Base-by-base conservation (phyloP, 2,329 filamentous ascomycete species). In the Claviceps purpurea region DNA sequence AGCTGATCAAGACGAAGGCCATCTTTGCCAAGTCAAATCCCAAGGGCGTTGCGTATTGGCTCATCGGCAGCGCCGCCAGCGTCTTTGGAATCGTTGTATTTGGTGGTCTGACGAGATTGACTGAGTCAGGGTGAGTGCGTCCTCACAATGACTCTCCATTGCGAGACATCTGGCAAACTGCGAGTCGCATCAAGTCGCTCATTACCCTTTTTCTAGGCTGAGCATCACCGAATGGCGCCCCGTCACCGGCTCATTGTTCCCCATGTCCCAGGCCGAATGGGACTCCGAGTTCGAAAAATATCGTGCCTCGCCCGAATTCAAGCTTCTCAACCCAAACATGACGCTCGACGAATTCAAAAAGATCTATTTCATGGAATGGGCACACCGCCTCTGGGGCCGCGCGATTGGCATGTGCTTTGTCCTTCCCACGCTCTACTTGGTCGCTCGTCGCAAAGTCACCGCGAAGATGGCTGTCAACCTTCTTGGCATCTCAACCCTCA, bases 331-430 rank as follows among this genome's bases (percentile, higher is more conserved):
- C 71, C 85, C 90, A 37, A 81, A 88, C 66, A 98, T 98, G 93
- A 85, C 79, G 37, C 75, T 98, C 52, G 78, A 83, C 54, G 93
- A 98, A 66, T 98, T 97, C 74, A 96, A 97, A 70, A 85, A 93
- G 66, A 98, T 98, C 59, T 98, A 97, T 77, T 98, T 86, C 68
- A 97, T 97, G 93, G 93, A 98, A 74, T 98, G 93, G 93, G 82
- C 84, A 44, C 93, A 98, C 69, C 82, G 93, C 34, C 77, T 96
- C 52, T 97, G 93, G 90, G 93, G 93, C 46, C 84, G 93, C 57
- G 76, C 95, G 60, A 87, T 98, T 53, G 93, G 93, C 54, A 69
- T 97, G 56, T 85, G 88, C 49, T 96, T 97, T 68, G 82, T 95
- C 47, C 64, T 96, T 1, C 93, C 93, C 1, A 87, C 91, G 7